phyloP scores from a whole-genome alignment of 768 basidiomycete genomes.

The Xerocomellus amylosporus region DNA sequence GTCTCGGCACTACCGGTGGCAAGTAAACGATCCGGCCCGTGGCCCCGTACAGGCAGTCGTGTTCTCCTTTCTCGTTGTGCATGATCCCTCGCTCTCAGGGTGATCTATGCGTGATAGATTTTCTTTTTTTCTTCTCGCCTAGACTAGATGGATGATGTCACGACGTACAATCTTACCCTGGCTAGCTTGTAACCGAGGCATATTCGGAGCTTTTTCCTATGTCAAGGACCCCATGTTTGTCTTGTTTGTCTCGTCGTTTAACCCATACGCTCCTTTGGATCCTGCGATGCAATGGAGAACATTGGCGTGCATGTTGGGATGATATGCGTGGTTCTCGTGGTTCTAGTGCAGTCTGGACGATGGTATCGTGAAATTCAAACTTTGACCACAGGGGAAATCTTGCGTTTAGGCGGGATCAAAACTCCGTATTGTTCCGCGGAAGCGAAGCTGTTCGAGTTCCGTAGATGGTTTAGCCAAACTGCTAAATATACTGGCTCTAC shows the following conservation, averaged over 20 bases:
- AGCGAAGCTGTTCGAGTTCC: neutral
- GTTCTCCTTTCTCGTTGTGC: neutral
- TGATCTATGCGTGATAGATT: constrained; percentile 15
- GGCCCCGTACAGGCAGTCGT: neutral
- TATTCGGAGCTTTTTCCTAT: neutral
- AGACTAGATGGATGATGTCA: constrained; percentile 13
- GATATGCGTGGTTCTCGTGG: neutral
- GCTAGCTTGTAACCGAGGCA: neutral
- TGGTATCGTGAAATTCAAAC: too few relatives aligned
- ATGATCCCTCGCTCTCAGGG: constrained; percentile 10
- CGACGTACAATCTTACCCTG: neutral
- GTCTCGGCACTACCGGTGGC: constrained; percentile 85
- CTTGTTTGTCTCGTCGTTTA: neutral
- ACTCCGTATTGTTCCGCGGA: neutral
- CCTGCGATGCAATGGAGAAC: constrained; percentile 1
- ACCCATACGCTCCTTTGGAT: neutral
- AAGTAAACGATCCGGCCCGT: constrained; percentile 49
- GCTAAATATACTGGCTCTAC: too few relatives aligned
- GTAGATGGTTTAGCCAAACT: too few relatives aligned
- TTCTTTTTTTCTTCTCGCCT: neutral
- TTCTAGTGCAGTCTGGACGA: too few relatives aligned
- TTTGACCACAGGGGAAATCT: too few relatives aligned
- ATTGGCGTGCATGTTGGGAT: neutral
- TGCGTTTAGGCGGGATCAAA: neutral
- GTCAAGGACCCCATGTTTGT: neutral